phyloP scores from a whole-genome alignment of 805 yeast genomes.

The Starmerella davenportii region DNA sequence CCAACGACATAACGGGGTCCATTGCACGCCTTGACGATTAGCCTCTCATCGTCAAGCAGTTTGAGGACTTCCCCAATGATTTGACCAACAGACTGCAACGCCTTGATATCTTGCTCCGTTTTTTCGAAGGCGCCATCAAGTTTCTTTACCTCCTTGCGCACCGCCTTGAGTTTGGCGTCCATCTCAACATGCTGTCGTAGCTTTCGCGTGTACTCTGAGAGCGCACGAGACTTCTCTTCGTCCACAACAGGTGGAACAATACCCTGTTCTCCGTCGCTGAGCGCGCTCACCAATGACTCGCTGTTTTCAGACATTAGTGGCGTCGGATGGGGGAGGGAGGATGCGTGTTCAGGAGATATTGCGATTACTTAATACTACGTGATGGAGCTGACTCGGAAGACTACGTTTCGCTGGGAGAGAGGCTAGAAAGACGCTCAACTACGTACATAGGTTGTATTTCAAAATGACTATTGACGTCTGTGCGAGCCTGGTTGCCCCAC shows the following conservation, averaged over 20 bases:
- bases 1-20: conserved; percentile 98
- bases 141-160: conserved; percentile 67
- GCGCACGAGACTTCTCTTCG: conserved; percentile 60
- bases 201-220: conserved; percentile 63
- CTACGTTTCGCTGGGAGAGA: no score
- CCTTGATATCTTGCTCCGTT: conserved; percentile 94
- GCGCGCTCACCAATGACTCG: conserved; percentile 21
- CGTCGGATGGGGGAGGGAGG: not conserved
- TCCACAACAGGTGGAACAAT: no score
- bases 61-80: conserved; percentile 92
- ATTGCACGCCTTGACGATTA: conserved; percentile 83
- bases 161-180: conserved; percentile 75
- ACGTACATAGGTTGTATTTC: no score
- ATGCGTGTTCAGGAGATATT: not conserved
- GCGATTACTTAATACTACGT: not conserved
- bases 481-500: no score
- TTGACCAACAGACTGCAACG: conserved; percentile 92
- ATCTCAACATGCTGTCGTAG: conserved; percentile 83
- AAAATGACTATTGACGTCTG: no score
- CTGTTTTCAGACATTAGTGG: conserved; percentile 10
- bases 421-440: no score
- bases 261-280: no score
- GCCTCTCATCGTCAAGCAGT: conserved; percentile 84
- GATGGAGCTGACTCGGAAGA: no score
- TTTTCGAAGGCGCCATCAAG: conserved; percentile 70